These are phyloP conservation scores for Sarocladiaceae sp. DNA, from an alignment of 2,329 filamentous ascomycete species.

Conservation along the genomic window DNA sequence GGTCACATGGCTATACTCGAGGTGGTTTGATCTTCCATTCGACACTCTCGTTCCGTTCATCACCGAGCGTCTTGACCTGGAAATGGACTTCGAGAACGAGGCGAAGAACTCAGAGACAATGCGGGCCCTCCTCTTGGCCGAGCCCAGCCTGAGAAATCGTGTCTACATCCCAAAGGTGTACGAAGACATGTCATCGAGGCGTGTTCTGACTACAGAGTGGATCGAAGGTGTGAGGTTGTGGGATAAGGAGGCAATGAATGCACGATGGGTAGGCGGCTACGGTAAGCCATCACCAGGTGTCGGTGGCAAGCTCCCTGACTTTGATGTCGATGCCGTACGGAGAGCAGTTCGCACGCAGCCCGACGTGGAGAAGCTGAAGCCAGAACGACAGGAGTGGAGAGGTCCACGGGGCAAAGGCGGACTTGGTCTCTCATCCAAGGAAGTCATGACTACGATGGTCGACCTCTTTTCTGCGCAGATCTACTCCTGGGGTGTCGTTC, in stretches of 20 bases:
- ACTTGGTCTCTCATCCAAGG: constrained; percentile 74
- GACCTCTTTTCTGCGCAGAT: constrained; percentile 97
- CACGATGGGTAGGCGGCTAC: constrained; percentile 73
- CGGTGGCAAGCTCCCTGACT: constrained; percentile 58
- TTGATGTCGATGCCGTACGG: constrained; percentile 43
- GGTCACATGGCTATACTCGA: constrained; percentile 77
- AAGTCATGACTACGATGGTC: constrained; percentile 95
- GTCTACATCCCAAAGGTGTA: constrained; percentile 90
- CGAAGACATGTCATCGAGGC: constrained; percentile 72
- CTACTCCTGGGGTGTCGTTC: constrained; percentile 93
- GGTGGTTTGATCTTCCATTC: constrained; percentile 88
- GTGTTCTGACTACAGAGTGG: constrained; percentile 95
- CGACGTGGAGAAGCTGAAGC: constrained; percentile 64
- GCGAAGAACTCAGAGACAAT: constrained; percentile 84
- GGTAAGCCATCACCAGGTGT: constrained; percentile 75
- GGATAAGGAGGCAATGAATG: constrained; percentile 80
- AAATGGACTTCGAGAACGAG: constrained; percentile 93
- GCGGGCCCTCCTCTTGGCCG: constrained; percentile 68
- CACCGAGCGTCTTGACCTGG: constrained; percentile 82
- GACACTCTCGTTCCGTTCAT: constrained; percentile 91
- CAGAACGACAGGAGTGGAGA: constrained; percentile 73
- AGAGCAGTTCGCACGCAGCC: constrained; percentile 46
- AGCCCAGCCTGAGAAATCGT: constrained; percentile 69
- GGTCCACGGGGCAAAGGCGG: constrained; percentile 71
- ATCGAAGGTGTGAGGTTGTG: constrained; percentile 91